A percentile compares a stretch with the other conserved stretches of the same genome.
Conservation (phyloP, 164 flowering plant genomes). For the Chimonanthus salicifolius region DNA sequence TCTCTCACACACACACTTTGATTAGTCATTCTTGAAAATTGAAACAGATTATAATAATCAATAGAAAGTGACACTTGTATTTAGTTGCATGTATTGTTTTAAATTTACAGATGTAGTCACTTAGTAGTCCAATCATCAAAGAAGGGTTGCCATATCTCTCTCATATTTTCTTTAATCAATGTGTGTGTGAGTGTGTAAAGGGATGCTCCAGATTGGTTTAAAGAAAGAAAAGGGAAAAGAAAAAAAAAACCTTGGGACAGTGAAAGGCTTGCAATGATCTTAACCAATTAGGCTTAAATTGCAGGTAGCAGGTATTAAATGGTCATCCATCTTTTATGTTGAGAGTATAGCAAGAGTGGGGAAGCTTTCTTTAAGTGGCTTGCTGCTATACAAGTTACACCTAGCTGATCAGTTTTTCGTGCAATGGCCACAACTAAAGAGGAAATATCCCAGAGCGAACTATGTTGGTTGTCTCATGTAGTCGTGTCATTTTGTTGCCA, state of each 20-base stretch:
- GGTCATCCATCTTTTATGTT: constrained; percentile 73
- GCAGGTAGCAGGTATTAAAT: constrained; percentile 75
- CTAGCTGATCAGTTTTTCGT: constrained; percentile 89
- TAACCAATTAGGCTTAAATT: constrained; percentile 7
- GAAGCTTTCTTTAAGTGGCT: constrained; percentile 80
- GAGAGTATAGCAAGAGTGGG: constrained; percentile 95
- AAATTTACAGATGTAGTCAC: too few species aligned
- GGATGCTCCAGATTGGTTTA: too few species aligned
- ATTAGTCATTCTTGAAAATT: too few species aligned
- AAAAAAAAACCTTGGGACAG: not conserved
- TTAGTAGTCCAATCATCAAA: too few species aligned
- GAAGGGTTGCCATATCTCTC: too few species aligned
- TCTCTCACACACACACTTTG: too few species aligned
- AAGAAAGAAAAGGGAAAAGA: too few species aligned
- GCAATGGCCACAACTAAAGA: constrained; percentile 90
- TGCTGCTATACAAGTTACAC: constrained; percentile 67
- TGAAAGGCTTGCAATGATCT: not conserved
- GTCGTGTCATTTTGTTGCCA: constrained; percentile 7
- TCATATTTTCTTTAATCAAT: too few species aligned
- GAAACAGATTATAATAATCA: too few species aligned
- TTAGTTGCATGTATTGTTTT: too few species aligned
- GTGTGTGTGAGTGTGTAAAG: too few species aligned
- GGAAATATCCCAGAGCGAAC: constrained; percentile 61
- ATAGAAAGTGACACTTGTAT: too few species aligned
- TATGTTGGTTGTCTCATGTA: constrained; percentile 76